Base-by-base conservation (phyloP, 768 basidiomycete genomes). In the Trametes gibbosa region DNA sequence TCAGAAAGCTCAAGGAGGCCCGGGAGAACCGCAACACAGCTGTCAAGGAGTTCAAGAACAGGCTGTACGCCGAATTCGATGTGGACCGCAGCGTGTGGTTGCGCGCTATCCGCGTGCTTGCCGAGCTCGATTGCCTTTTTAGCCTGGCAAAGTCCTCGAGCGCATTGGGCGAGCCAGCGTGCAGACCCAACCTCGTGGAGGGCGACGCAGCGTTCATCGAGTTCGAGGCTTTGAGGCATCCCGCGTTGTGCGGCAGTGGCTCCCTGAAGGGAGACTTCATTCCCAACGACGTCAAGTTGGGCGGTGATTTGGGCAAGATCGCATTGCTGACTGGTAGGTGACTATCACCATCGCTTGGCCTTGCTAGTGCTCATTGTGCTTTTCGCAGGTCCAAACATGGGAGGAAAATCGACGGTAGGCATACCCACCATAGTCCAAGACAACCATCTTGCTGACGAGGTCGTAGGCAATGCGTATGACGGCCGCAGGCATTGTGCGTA, bases 41-140 rank as follows among this genome's bases (percentile, higher is more conserved):
- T 6, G 84, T 93, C 74, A 94, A 89, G 70, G 81, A 84, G 10
- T 99, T 98, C 77, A 91, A 88, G 69, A 81, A 77, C 68, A 83
- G 86, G 39, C 75, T 95, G 17, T 96, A 81, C 65, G 81, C 77
- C 27, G 90, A 93, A 72, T 95, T 95, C 66, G 91, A 93, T 69
- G 73, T 80, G 3, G 91, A 95, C 68, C 85, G 91, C 43, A 78
- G 82, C 14, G 74, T 88, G 16, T 96, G 92, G 92, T 73, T 95
- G 67, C 84, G 86, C n/a, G 84, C 87, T 12, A 80, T 95, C 62
- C 84, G 92, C 37, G 86, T 92, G 16, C 81, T 96, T 50, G 89
- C 97, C 7, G 95, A 99, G 74, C 79, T 99, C n/a, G 97, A 99
- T 72, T 99, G 97, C 72, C 75, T 99, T 21, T 85, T 96, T 71